phyloP scores from a whole-genome alignment of 345 rosid genomes.

The Linum trigynum region DNA sequence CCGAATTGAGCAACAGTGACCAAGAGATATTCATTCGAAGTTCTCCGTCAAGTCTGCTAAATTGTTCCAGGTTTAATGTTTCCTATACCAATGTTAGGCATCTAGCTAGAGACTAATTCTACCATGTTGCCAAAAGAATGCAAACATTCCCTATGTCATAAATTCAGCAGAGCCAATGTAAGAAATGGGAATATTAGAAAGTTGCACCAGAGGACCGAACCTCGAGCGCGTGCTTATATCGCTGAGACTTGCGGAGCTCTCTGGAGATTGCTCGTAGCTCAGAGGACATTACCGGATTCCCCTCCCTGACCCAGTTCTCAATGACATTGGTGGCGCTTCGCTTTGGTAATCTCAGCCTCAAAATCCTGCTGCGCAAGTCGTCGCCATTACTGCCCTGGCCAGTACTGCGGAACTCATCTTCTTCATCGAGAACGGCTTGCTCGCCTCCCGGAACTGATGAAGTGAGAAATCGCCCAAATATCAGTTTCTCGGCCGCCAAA shows the following conservation, averaged over 20 bases:
- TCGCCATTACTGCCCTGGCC: conserved; percentile 31
- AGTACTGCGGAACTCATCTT: background rate
- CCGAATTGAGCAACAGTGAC: too few species aligned
- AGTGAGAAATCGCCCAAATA: conserved; percentile 17
- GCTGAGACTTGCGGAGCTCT: conserved; percentile 67
- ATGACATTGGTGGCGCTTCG: conserved; percentile 66
- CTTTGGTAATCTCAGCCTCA: conserved; percentile 72
- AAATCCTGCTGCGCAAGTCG: conserved; percentile 60
- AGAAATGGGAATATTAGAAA: background rate
- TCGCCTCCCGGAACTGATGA: conserved; percentile 28
- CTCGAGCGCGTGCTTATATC: conserved; percentile 95
- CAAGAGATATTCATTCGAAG: too few species aligned
- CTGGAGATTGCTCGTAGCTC: conserved; percentile 70
- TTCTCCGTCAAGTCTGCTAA: too few species aligned
- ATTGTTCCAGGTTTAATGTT: too few species aligned
- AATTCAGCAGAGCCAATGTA: conserved; percentile 1
- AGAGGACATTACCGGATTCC: conserved; percentile 39
- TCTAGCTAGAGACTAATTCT: background rate
- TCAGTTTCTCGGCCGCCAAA: background rate
- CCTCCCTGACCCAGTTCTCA: conserved; percentile 74
- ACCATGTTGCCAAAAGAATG: background rate
- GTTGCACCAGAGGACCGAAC: conserved; percentile 19
- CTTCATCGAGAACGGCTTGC: conserved; percentile 24
- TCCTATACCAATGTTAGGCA: too few species aligned
- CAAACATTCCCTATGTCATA: conserved; percentile 6